phyloP scores from a whole-genome alignment of 352 stramenopile species.

The Globisporangium rhizosaccharum region DNA sequence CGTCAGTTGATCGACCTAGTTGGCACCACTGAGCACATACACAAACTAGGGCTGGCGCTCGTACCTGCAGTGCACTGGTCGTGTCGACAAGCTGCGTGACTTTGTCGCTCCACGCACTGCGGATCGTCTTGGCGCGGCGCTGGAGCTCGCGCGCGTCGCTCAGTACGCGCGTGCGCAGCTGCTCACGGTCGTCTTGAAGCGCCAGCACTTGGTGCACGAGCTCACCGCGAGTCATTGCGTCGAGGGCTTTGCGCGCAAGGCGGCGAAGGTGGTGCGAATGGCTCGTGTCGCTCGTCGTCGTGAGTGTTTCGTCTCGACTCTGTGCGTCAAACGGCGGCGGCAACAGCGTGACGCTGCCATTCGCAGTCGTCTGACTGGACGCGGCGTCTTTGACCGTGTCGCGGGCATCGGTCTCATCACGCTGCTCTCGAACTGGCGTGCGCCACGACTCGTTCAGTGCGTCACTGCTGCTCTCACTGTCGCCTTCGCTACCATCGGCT shows the following conservation, averaged over 20 bases:
- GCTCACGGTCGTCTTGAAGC: constrained; percentile 36
- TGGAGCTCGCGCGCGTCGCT: constrained; percentile 40
- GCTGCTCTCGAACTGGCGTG: too few relatives aligned
- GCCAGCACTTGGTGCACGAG: constrained; percentile 32
- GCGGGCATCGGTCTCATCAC: too few relatives aligned
- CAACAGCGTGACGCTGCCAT: background rate
- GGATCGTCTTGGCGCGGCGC: constrained; percentile 28
- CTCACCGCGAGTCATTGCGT: constrained; percentile 33
- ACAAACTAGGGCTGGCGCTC: background rate
- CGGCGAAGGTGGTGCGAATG: background rate
- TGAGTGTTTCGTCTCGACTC: background rate
- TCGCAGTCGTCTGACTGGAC: background rate
- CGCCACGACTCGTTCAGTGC: background rate
- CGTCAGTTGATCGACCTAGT: too few relatives aligned
- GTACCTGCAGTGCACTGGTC: constrained; percentile 35
- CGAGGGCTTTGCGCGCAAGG: constrained; percentile 17
- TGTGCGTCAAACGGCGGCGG: constrained; percentile 3
- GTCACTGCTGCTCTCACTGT: background rate
- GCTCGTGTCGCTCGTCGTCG: background rate
- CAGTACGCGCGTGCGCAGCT: constrained; percentile 31
- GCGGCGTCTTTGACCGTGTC: too few relatives aligned
- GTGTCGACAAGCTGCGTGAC: constrained; percentile 25
- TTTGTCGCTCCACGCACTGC: constrained; percentile 43
- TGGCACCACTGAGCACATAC: too few relatives aligned
- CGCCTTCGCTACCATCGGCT: constrained; percentile 4